Evolutionary conservation across 345 rosid genomes (phyloP).

Genomic region (Brassica incana): DNA sequence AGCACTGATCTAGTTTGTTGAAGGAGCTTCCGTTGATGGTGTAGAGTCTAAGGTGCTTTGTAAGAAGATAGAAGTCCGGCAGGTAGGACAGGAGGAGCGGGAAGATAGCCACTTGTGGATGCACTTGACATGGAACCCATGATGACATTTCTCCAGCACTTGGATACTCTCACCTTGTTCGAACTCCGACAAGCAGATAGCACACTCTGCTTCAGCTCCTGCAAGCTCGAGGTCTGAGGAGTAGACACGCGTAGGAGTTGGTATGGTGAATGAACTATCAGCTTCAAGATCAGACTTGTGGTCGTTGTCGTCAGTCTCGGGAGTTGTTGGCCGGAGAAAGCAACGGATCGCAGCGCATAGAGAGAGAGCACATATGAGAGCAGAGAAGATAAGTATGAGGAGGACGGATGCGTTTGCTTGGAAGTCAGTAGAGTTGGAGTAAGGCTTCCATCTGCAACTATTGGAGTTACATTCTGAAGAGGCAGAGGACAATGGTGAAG

Average conservation of each 20-base stretch:
- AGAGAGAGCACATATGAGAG: slow-evolving; percentile 60
- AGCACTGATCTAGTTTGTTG: slow-evolving; percentile 20
- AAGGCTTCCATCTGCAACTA: slow-evolving; percentile 41
- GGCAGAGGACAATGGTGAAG: slow-evolving; percentile 37
- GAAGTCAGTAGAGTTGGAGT: slow-evolving; percentile 46
- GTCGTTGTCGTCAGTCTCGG: slow-evolving; percentile 22
- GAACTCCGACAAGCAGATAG: slow-evolving; percentile 74
- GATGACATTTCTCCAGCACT: slow-evolving; percentile 61
- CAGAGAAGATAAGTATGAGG: slow-evolving; percentile 56
- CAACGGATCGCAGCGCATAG: slow-evolving; percentile 66
- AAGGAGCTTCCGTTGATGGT: slow-evolving; percentile 2
- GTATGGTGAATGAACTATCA: slow-evolving; percentile 27
- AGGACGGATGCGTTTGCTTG: slow-evolving; percentile 51
- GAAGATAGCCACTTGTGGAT: slow-evolving; percentile 65
- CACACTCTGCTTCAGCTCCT: slow-evolving; percentile 63
- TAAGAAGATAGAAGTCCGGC: slow-evolving; percentile 55
- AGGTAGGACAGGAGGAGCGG: slow-evolving; percentile 76
- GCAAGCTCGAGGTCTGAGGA: slow-evolving; percentile 51
- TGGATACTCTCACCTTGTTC: slow-evolving; percentile 60
- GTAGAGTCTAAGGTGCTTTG: slow-evolving; percentile 1
- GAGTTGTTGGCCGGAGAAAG: slow-evolving; percentile 41
- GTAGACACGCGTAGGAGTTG: slow-evolving; percentile 43
- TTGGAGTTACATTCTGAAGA: slow-evolving; percentile 28
- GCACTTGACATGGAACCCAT: slow-evolving; percentile 77
- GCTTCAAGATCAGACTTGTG: slow-evolving; percentile 41